Evolutionary conservation across 257 asterid species (phyloP).

Genomic region (Nicotiana noctiflora): DNA sequence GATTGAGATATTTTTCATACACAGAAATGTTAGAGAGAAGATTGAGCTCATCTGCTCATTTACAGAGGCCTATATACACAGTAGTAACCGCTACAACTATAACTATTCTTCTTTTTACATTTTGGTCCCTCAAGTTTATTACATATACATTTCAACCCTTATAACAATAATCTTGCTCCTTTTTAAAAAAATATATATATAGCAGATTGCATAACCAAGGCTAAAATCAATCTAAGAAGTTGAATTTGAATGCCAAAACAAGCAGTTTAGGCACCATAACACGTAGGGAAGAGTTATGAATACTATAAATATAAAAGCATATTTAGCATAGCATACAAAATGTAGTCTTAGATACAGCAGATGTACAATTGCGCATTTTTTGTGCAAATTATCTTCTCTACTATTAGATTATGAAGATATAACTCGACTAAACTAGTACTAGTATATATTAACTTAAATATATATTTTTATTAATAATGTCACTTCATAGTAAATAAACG

Average conservation of each 20-base stretch:
- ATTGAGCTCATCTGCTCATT: too few relatives aligned
- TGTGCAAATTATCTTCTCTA: not conserved
- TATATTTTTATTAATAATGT: constrained; percentile 6
- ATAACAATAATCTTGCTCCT: too few relatives aligned
- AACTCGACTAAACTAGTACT: constrained; percentile 11
- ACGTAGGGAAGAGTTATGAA: not conserved
- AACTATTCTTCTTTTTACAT: too few relatives aligned
- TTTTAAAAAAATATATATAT: too few relatives aligned
- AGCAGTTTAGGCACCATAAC: not conserved
- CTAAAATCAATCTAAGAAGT: not conserved
- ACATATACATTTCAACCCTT: too few relatives aligned
- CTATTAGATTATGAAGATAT: not conserved
- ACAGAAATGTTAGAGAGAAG: too few relatives aligned
- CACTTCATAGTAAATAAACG: constrained; percentile 35
- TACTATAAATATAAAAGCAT: not conserved
- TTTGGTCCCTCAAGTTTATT: too few relatives aligned
- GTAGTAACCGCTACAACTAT: too few relatives aligned
- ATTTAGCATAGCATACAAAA: not conserved
- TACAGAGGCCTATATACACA: too few relatives aligned
- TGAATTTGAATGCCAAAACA: not conserved
- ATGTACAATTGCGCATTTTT: not conserved
- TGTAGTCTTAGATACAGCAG: not conserved
- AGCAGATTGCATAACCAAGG: not conserved
- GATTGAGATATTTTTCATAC: too few relatives aligned
- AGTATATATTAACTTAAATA: not conserved